phyloP scores from a whole-genome alignment of 805 yeast genomes.

The Cyberlindnera xylosilytica region DNA sequence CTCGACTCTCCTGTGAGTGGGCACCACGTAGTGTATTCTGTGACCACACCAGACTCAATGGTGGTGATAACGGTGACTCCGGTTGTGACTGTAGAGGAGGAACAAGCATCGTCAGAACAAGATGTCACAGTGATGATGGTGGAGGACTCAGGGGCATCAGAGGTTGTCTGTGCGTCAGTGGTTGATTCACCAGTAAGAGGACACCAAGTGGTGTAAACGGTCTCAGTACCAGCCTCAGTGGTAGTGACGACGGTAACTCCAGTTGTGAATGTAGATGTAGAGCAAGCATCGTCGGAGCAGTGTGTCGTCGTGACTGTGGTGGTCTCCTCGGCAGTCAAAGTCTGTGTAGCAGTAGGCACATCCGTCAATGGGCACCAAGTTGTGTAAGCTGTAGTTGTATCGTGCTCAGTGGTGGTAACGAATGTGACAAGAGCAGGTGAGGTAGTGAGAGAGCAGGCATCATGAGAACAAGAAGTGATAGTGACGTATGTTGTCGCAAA shows the following conservation, averaged over 20 bases:
- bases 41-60: slow-evolving; percentile 22
- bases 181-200: slow-evolving; percentile 22
- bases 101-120: slow-evolving; percentile 29
- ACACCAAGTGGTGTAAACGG: too few relatives aligned
- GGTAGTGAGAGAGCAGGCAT: slow-evolving; percentile 14
- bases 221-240: neutral
- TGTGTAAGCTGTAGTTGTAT: slow-evolving; percentile 25
- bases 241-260: slow-evolving; percentile 15
- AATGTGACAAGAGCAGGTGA: slow-evolving; percentile 23
- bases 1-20: slow-evolving; percentile 3
- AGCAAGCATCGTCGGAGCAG: slow-evolving; percentile 12
- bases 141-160: slow-evolving; percentile 6
- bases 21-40: slow-evolving; percentile 5
- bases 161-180: neutral
- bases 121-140: slow-evolving; percentile 31
- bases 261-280: slow-evolving; percentile 5
- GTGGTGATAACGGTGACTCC: slow-evolving; percentile 30
- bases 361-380: slow-evolving; percentile 25
- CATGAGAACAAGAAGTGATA: slow-evolving; percentile 20
- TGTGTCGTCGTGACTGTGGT: slow-evolving; percentile 11
- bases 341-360: slow-evolving; percentile 1
- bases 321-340: slow-evolving; percentile 10
- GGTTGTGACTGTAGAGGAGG: slow-evolving; percentile 26
- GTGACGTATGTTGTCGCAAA: slow-evolving; percentile 19
- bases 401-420: slow-evolving; percentile 33